Conservation (phyloP, 768 basidiomycete species). For the Lactarius indigo region DNA sequence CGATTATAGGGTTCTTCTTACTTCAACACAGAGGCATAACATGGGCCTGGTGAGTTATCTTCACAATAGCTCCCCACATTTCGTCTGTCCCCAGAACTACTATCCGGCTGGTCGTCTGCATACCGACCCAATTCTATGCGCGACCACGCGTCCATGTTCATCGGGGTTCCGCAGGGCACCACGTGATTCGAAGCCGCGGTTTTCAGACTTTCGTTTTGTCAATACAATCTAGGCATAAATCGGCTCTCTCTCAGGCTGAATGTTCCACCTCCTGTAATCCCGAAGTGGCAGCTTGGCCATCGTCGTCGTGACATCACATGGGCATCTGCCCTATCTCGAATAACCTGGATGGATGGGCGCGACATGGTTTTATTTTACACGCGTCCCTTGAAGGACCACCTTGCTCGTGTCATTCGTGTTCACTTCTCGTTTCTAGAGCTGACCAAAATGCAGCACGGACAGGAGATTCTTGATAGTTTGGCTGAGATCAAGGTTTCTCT, state of each 20-base stretch:
- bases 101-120: slow-evolving; percentile 8
- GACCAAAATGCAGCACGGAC: slow-evolving; percentile 54
- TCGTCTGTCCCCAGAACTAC: background rate
- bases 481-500: slow-evolving; percentile 61
- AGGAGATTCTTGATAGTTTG: slow-evolving; percentile 67
- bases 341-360: background rate
- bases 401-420: background rate
- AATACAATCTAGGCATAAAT: background rate
- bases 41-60: slow-evolving; percentile 58
- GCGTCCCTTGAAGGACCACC: background rate
- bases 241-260: background rate
- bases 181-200: background rate
- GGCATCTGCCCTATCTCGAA: background rate
- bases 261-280: background rate
- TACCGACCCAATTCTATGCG: background rate
- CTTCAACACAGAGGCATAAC: slow-evolving; percentile 56
- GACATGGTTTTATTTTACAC: background rate
- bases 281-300: background rate
- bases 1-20: slow-evolving; percentile 58
- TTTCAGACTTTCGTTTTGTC: background rate
- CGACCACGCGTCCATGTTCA: background rate
- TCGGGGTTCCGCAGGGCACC: background rate
- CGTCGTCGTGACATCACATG: background rate
- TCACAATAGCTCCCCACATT: slow-evolving; percentile 12
- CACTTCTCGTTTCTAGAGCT: slow-evolving; percentile 10